Evolutionary conservation across 2,329 filamentous ascomycete genomes (phyloP).

Genomic region (Xylaria sp.): DNA sequence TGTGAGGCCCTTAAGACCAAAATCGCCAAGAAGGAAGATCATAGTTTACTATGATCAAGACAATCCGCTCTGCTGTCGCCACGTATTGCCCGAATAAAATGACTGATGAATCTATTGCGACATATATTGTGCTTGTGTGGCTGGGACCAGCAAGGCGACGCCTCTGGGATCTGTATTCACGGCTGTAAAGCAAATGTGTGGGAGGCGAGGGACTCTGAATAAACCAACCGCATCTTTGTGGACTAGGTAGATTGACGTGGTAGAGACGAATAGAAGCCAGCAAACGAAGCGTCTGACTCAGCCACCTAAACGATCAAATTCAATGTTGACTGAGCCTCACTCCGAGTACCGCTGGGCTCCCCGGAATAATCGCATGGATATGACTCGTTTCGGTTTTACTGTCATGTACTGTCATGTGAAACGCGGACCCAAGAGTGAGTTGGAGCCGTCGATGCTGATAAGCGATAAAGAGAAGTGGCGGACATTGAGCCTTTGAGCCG

Average conservation of each 20-base stretch:
- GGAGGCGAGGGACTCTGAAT: not conserved
- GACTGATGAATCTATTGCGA: not conserved
- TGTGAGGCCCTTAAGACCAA: not conserved
- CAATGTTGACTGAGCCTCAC: not conserved
- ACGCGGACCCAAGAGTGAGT: not conserved
- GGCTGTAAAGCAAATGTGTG: not conserved
- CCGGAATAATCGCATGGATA: not conserved
- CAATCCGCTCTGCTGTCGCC: not conserved
- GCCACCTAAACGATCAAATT: not conserved
- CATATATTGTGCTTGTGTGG: not conserved
- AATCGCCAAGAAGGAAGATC: not conserved
- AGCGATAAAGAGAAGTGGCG: not conserved
- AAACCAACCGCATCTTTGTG: not conserved
- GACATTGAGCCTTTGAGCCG: slow-evolving; percentile 16
- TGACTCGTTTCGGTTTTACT: slow-evolving; percentile 14
- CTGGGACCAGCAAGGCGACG: not conserved
- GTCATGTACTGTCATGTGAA: too few species aligned
- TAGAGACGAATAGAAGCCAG: not conserved
- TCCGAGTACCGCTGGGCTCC: slow-evolving; percentile 9
- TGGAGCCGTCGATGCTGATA: slow-evolving; percentile 1
- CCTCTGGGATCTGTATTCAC: not conserved
- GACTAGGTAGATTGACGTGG: not conserved
- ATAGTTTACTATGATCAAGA: not conserved
- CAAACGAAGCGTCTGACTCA: slow-evolving; percentile 2
- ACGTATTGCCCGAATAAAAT: not conserved